phyloP scores from a whole-genome alignment of 306 rosid genomes.

The Prunus fruticosa region DNA sequence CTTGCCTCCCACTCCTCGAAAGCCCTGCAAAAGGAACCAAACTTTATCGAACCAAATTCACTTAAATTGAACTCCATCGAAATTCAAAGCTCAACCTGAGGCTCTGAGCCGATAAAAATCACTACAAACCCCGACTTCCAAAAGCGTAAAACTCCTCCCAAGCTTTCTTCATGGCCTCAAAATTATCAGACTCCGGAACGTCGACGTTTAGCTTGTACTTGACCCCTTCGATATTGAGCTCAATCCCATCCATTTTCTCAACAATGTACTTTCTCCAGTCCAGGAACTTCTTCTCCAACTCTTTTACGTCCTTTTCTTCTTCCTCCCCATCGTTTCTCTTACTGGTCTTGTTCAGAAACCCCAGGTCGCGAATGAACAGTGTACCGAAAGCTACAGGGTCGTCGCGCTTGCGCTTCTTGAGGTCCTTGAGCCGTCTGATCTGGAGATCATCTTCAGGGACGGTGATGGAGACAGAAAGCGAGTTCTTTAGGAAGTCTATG shows the following conservation, averaged over 20 bases:
- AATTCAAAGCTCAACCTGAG: background rate
- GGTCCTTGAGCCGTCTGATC: constrained; percentile 51
- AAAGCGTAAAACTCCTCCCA: constrained; percentile 73
- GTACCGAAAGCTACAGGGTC: constrained; percentile 70
- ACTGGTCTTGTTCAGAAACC: constrained; percentile 23
- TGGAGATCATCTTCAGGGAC: constrained; percentile 68
- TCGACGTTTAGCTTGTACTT: constrained; percentile 53
- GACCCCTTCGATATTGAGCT: constrained; percentile 73
- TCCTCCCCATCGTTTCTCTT: constrained; percentile 8
- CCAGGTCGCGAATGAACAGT: constrained; percentile 59
- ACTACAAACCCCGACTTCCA: constrained; percentile 49
- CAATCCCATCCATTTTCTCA: constrained; percentile 69
- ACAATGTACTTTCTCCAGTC: constrained; percentile 56
- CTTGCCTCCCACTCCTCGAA: constrained; percentile 49
- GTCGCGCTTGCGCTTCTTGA: constrained; percentile 79
- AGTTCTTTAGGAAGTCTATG: constrained; percentile 54
- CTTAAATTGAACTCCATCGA: background rate
- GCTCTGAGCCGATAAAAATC: background rate
- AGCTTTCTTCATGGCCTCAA: constrained; percentile 47
- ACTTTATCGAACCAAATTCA: constrained; percentile 9
- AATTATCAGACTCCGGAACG: constrained; percentile 61
- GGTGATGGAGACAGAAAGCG: constrained; percentile 46
- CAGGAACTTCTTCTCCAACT: constrained; percentile 43
- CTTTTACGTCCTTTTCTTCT: constrained; percentile 29
- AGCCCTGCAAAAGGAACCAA: constrained; percentile 30